Conservation (phyloP, 2,329 filamentous ascomycete species). For the Onygenales sp. region DNA sequence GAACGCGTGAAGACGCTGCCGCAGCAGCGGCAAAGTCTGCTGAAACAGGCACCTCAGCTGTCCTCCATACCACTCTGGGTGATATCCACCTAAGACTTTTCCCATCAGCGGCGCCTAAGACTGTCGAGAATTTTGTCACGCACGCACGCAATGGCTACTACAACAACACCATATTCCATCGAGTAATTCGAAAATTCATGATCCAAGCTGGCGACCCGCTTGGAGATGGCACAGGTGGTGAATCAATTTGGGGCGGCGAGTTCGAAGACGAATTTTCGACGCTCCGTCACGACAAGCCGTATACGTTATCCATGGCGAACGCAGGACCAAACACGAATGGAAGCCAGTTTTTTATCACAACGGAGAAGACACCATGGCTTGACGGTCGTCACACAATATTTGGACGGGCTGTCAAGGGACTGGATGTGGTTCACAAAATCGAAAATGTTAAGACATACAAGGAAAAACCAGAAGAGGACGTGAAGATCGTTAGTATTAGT, state of each 20-base stretch:
- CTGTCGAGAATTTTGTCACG: constrained; percentile 95
- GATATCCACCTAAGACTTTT: constrained; percentile 92
- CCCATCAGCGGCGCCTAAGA: constrained; percentile 83
- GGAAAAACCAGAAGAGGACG: constrained; percentile 94
- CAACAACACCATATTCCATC: constrained; percentile 95
- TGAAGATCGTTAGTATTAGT: constrained; percentile 86
- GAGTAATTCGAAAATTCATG: constrained; percentile 98
- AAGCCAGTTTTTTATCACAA: constrained; percentile 97
- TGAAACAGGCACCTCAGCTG: constrained; percentile 67
- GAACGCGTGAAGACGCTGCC: constrained; percentile 43
- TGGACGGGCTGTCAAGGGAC: constrained; percentile 75
- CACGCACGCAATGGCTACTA: constrained; percentile 88
- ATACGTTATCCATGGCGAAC: constrained; percentile 96
- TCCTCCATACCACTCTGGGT: constrained; percentile 85
- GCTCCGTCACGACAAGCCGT: constrained; percentile 88
- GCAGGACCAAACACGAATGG: constrained; percentile 92
- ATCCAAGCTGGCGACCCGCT: constrained; percentile 78
- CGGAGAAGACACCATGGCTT: constrained; percentile 92
- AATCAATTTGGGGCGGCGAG: constrained; percentile 85
- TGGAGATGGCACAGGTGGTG: constrained; percentile 80
- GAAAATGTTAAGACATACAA: constrained; percentile 79
- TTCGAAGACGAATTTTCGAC: constrained; percentile 91
- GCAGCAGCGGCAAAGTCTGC: constrained; percentile 49
- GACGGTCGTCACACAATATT: constrained; percentile 97
- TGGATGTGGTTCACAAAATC: constrained; percentile 93